Evolutionary conservation across 257 asterid species (phyloP), one percentile per base, ranked within the genome.

Genomic region (Nicotiana tomentosiformis): DNA sequence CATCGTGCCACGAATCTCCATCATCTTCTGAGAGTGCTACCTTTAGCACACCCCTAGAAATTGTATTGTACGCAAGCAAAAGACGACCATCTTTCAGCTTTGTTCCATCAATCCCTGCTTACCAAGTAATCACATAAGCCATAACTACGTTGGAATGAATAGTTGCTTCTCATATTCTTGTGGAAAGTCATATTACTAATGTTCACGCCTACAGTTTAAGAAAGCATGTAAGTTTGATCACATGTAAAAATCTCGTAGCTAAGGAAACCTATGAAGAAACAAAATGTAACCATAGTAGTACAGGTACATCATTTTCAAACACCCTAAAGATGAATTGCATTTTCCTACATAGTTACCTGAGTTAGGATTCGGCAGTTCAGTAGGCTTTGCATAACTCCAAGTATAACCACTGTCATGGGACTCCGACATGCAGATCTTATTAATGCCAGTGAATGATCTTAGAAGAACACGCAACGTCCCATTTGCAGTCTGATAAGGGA

Each of bases 61-160:
- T 57, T 51, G 98, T 96, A 77, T 94, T 96, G 86, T 94, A 96
- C 0, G 95, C 98, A 84, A 94, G 88, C 85, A 94, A 89, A 30
- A 96, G 87, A 37, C 96, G 89, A 3, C 97, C 98, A 77, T 94
- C 98, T 43, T 30, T 85, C 88, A 94, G 89, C 92, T 93, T 94
- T 46, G 91, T 98, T 30, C 99, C 99, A 86, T 96, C 99, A 17
- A 96, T 93, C 78, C 99, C 98, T 96, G 70, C 70, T 26, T 85
- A 76, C 18, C 55, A 66, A 53, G 18, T 33, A 66, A 55, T 32
- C 32, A 81, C 7, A 66, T 4, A 17, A 46, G 23, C 9, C 2
- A 11, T 18, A 60, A 60, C 83, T 61, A 58, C 33, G 70, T 79
- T 29, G 5, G 72, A 61, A 79, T 79, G 12, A 5, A 17, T 74